Base-by-base conservation (phyloP, 177 flowering plant genomes). In the Vitis hybrid region DNA sequence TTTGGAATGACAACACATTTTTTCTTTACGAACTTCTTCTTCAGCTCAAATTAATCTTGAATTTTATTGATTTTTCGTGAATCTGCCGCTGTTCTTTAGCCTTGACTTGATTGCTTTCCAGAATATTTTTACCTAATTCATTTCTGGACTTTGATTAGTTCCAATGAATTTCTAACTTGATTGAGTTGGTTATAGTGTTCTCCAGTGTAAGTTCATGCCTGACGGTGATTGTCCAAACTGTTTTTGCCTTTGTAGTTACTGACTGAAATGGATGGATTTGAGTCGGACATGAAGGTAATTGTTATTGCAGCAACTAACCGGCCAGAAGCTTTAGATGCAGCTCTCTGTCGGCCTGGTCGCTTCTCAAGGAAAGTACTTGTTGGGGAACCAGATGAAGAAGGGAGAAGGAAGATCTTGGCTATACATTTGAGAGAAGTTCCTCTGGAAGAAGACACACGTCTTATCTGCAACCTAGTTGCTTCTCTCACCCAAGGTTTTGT, bases 261-360 rank as follows among this genome's bases (percentile, higher is more conserved):
- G 72, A 95, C 99, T 60, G 99, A 95, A 78, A 91, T 95, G 98
- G 99, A 95, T 84, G 99, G 99, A 57, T 95, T 95, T 80, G 97
- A 91, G 78, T 83, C 97, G n/a, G 94, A 89, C 69, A 82, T 77
- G 73, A 93, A 90, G 76, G 94, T 93, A 69, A 78, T 93, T 65
- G 98, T 95, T 45, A 85, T 95, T 65, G 99, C 94, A 26, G 98
- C 99, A 70, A 95, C 98, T 51, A 95, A 95, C 72, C 82, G 97
- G 63, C 97, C 99, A 55, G 98, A 93, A 82, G 97, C 98, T 62
- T 71, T 95, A 78, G 99, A 95, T 74, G 85, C 94, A 12, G 99
- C 99, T 66, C 93, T 95, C 2, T 93, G 98, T 72, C 85, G 99
- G 45, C 97, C 99, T 59, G 99, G 99, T 56, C 93, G 98, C 48